phyloP scores from a whole-genome alignment of 73 alveolate genomes.

The Stentor coeruleus region DNA sequence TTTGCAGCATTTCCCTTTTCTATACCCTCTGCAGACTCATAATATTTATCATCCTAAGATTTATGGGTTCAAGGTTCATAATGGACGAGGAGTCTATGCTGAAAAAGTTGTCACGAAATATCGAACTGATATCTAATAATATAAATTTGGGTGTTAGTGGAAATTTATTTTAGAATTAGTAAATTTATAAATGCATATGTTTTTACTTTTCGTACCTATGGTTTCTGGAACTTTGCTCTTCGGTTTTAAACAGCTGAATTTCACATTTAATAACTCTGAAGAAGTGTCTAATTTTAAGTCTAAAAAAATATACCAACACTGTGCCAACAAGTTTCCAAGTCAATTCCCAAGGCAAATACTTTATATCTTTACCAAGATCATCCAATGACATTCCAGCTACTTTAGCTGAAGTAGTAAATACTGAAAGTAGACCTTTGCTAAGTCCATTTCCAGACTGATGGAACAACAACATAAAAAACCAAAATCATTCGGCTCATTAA shows the following conservation, averaged over 20 bases:
- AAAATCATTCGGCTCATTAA: conserved; percentile 36
- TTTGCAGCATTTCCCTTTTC: conserved; percentile 33
- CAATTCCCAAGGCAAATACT: conserved; percentile 42
- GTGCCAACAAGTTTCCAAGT: conserved; percentile 68
- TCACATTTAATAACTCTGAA: not conserved
- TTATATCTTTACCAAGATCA: conserved; percentile 62
- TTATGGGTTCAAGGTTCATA: not conserved
- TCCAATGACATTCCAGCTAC: conserved; percentile 42
- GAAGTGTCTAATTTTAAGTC: not conserved
- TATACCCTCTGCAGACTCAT: not conserved
- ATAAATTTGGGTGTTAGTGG: too few relatives aligned
- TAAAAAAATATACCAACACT: conserved; percentile 10
- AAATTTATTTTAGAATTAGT: too few relatives aligned
- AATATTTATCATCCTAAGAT: not conserved
- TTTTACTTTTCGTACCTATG: too few relatives aligned
- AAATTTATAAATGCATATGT: too few relatives aligned
- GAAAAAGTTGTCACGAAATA: too few relatives aligned
- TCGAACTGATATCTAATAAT: too few relatives aligned
- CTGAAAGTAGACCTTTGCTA: conserved; percentile 25
- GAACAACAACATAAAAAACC: conserved; percentile 24
- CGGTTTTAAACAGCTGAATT: conserved; percentile 24
- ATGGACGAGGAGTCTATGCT: too few relatives aligned
- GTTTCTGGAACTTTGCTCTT: not conserved
- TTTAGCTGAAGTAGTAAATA: conserved; percentile 13
- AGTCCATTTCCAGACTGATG: conserved; percentile 57